These are phyloP conservation scores for Trichoderma pleuroti DNA, from an alignment of 2,329 filamentous ascomycete genomes.

Conservation along the genomic window DNA sequence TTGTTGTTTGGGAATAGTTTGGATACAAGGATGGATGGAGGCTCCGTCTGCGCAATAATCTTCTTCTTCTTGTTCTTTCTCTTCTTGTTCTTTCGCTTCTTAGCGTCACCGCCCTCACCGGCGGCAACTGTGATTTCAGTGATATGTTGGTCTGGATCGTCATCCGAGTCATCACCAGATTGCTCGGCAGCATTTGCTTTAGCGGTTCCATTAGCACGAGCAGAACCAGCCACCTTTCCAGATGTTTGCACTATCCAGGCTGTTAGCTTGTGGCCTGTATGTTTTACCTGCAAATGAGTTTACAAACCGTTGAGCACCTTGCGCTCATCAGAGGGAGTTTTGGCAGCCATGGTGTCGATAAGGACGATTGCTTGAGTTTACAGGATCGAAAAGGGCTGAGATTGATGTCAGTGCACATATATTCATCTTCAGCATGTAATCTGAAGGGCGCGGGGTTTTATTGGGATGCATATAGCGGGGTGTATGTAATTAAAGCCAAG, in stretches of 20 bases:
- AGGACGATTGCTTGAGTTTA: neutral
- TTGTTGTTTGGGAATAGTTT: constrained; percentile 68
- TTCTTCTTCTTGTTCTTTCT: constrained; percentile 66
- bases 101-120: constrained; percentile 43
- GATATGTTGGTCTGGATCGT: constrained; percentile 6
- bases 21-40: constrained; percentile 70
- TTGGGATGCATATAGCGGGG: neutral
- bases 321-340: constrained; percentile 1
- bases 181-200: constrained; percentile 25
- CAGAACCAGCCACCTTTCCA: neutral
- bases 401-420: neutral
- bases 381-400: neutral
- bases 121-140: constrained; percentile 31
- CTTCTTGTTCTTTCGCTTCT: constrained; percentile 73
- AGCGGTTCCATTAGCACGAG: constrained; percentile 2
- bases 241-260: neutral
- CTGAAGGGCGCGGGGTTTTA: neutral
- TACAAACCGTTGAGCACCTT: constrained; percentile 9
- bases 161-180: constrained; percentile 13
- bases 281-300: neutral
- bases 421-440: neutral
- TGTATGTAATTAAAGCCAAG: neutral
- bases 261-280: neutral
- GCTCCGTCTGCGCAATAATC: constrained; percentile 69
- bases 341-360: constrained; percentile 7